These are phyloP conservation scores for Tolypocladium pustulatum DNA, from an alignment of 2,329 filamentous ascomycete genomes.

Conservation along the genomic window DNA sequence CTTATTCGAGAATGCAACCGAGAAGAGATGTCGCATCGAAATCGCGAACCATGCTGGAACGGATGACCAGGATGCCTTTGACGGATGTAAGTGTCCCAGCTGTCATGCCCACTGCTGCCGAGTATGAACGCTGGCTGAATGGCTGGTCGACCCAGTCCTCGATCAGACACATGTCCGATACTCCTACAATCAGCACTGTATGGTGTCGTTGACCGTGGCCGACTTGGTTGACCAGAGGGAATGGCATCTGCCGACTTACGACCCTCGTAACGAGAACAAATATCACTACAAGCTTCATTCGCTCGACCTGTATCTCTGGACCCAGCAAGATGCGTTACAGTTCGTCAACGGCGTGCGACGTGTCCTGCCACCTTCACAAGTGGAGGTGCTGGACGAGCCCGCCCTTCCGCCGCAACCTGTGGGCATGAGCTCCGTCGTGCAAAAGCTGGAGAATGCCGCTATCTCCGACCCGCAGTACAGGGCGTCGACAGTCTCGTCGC, in stretches of 20 bases:
- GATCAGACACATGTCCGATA: conserved; percentile 56
- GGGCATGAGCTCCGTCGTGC: conserved; percentile 59
- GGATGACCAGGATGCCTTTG: conserved; percentile 69
- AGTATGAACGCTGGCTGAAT: conserved; percentile 5
- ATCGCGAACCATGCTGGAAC: conserved; percentile 66
- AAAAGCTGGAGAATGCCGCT: conserved; percentile 61
- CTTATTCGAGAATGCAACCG: conserved; percentile 61
- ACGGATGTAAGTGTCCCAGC: conserved; percentile 50
- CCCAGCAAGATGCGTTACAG: conserved; percentile 56
- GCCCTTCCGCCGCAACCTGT: conserved; percentile 32
- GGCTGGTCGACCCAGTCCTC: conserved; percentile 38
- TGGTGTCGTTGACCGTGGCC: conserved; percentile 58
- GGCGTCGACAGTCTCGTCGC: conserved; percentile 8
- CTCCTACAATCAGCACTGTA: conserved; percentile 62
- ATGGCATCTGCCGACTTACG: conserved; percentile 67
- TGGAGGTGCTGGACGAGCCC: conserved; percentile 57
- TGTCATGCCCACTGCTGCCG: conserved; percentile 1
- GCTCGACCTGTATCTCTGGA: conserved; percentile 74
- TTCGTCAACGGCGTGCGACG: conserved; percentile 60
- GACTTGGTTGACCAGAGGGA: conserved; percentile 42
- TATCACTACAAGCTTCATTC: conserved; percentile 72
- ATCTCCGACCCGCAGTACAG: conserved; percentile 48
- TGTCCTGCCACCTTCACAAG: conserved; percentile 49
- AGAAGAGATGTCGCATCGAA: conserved; percentile 60
- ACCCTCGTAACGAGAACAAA: conserved; percentile 63